These are phyloP conservation scores for Zymoseptoria brevis DNA, from an alignment of 2,329 filamentous ascomycete genomes.

Conservation along the genomic window DNA sequence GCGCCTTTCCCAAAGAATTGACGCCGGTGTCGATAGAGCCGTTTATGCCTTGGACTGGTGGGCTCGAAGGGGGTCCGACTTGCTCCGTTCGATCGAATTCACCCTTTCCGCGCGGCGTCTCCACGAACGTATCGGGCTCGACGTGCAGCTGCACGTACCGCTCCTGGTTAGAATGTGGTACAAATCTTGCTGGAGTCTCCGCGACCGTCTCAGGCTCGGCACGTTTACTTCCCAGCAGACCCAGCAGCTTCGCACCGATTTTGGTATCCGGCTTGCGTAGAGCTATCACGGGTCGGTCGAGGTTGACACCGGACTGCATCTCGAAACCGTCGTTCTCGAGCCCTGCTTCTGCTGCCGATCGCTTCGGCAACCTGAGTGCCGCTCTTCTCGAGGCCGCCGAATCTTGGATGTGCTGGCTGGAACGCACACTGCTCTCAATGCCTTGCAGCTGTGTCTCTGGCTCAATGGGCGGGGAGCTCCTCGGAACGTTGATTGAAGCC, in stretches of 20 bases:
- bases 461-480: conserved; percentile 1
- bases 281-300: conserved; percentile 15
- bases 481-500: conserved; percentile 2
- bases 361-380: neutral
- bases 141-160: neutral
- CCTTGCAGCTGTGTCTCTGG: neutral
- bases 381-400: neutral
- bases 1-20: neutral
- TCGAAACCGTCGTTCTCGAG: conserved; percentile 18
- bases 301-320: conserved; percentile 22
- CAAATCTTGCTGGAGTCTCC: neutral
- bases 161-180: neutral
- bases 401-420: neutral
- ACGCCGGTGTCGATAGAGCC: neutral
- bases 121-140: no score
- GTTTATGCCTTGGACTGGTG: neutral
- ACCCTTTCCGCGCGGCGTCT: neutral
- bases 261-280: neutral
- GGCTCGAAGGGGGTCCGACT: neutral
- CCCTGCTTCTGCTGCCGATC: neutral
- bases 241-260: neutral
- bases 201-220: neutral
- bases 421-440: neutral
- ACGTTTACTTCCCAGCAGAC: neutral
- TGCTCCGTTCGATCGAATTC: neutral